phyloP scores from a whole-genome alignment of 495 filamentous ascomycete species.

The Podospora fimiseda region DNA sequence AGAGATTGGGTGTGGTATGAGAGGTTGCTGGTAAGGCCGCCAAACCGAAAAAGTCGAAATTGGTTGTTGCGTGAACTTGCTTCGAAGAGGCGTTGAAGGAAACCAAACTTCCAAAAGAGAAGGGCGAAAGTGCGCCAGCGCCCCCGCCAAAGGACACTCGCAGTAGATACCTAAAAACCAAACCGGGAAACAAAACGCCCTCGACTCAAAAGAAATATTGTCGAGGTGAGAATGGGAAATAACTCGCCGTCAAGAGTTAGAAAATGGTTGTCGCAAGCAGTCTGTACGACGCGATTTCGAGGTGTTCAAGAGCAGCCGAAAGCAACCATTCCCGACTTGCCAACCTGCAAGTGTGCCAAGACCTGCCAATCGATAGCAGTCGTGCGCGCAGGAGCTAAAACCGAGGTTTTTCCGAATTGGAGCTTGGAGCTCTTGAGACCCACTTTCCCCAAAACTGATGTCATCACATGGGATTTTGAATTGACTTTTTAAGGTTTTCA shows the following conservation, averaged over 20 bases:
- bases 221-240: background rate
- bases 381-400: background rate
- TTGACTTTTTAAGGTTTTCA: background rate
- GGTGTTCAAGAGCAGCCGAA: no score
- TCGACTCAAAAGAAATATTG: background rate
- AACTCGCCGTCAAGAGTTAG: background rate
- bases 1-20: no score
- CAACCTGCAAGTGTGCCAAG: background rate
- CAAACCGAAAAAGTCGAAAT: background rate
- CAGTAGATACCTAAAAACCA: background rate
- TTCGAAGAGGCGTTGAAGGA: background rate
- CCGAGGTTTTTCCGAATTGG: background rate
- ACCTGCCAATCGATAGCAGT: background rate
- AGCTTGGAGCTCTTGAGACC: background rate
- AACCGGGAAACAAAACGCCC: background rate
- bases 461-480: background rate
- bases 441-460: background rate
- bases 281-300: background rate
- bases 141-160: background rate
- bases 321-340: background rate
- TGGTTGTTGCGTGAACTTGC: background rate
- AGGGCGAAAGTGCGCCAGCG: background rate
- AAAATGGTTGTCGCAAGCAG: background rate
- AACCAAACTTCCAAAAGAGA: background rate
- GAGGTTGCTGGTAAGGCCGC: no score